Evolutionary conservation across 140 eudicot genomes (phyloP).

Genomic region (Erigeron philadelphicus): DNA sequence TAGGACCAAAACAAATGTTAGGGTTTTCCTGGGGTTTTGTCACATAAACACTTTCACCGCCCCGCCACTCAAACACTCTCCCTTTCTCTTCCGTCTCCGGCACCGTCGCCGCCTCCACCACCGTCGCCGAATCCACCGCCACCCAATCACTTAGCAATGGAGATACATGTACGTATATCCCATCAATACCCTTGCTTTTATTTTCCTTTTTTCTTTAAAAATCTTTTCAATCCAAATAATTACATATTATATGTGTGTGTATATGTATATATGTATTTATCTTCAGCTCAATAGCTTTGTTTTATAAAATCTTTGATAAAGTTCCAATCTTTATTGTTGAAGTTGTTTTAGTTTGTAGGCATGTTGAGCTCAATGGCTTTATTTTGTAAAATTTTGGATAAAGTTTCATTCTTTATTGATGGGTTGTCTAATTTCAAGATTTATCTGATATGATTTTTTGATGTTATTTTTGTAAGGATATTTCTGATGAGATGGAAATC

Average conservation of each 20-base stretch:
- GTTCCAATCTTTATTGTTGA: no score
- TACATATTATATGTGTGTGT: not conserved
- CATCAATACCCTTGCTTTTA: not conserved
- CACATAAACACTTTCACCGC: constrained; percentile 18
- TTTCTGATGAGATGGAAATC: constrained; percentile 40
- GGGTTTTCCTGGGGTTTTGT: constrained; percentile 16
- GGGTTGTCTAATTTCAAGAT: no score
- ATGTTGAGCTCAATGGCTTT: no score
- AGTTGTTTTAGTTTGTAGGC: no score
- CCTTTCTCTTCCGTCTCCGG: constrained; percentile 6
- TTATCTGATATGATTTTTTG: no score
- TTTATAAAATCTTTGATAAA: not conserved
- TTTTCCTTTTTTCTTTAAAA: not conserved
- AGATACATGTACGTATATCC: constrained; percentile 12
- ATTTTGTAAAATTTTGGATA: no score
- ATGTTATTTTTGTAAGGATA: constrained; percentile 31
- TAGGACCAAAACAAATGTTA: not conserved
- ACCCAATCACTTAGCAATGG: constrained; percentile 14
- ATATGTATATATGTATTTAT: no score
- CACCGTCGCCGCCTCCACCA: constrained; percentile 6
- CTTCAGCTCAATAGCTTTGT: not conserved
- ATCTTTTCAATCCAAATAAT: not conserved
- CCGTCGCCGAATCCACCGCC: not conserved
- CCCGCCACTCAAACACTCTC: constrained; percentile 3
- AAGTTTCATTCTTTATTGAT: no score